Conservation (phyloP, 2,329 filamentous ascomycete genomes). For the Apiospora arundinis region DNA sequence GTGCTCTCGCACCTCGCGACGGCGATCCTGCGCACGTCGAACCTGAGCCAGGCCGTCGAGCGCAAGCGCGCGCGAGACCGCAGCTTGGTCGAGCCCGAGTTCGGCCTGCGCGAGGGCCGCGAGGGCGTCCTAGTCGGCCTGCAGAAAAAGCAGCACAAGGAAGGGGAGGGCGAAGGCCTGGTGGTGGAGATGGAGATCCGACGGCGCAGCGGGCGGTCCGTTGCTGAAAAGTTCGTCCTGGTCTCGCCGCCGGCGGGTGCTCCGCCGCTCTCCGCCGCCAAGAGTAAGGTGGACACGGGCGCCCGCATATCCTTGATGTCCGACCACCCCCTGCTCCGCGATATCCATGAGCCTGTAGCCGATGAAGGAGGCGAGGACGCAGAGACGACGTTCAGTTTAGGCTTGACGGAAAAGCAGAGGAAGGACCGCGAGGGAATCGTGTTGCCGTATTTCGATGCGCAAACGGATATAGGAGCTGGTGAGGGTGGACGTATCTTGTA, state of each 20-base stretch:
- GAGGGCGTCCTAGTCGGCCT: slow-evolving; percentile 81
- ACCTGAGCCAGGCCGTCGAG: slow-evolving; percentile 75
- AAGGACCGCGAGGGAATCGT: slow-evolving; percentile 87
- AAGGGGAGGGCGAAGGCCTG: slow-evolving; percentile 51
- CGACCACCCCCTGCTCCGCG: slow-evolving; percentile 75
- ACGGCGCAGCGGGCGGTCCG: slow-evolving; percentile 78
- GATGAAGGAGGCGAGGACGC: slow-evolving; percentile 58
- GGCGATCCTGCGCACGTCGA: slow-evolving; percentile 76
- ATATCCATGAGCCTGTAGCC: slow-evolving; percentile 40
- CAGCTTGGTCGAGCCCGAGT: slow-evolving; percentile 76
- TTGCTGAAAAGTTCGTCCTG: slow-evolving; percentile 71
- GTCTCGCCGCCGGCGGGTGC: slow-evolving; percentile 24
- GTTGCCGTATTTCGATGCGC: slow-evolving; percentile 95
- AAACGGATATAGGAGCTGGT: slow-evolving; percentile 77
- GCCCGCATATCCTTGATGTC: slow-evolving; percentile 64
- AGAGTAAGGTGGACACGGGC: slow-evolving; percentile 29
- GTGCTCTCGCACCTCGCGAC: slow-evolving; percentile 88
- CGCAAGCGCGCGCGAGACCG: slow-evolving; percentile 78
- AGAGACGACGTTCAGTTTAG: slow-evolving; percentile 83
- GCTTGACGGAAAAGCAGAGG: slow-evolving; percentile 89
- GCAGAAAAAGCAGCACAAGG: slow-evolving; percentile 37
- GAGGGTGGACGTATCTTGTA: slow-evolving; percentile 94
- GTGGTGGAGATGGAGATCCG: slow-evolving; percentile 88
- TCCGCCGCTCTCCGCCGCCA: background rate
- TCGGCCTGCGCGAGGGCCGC: slow-evolving; percentile 76